Percentiles rank a stretch among this genome's conserved stretches.
Evolutionary conservation across 2,329 filamentous ascomycete genomes (phyloP).

Genomic region (Akanthomyces muscarius): DNA sequence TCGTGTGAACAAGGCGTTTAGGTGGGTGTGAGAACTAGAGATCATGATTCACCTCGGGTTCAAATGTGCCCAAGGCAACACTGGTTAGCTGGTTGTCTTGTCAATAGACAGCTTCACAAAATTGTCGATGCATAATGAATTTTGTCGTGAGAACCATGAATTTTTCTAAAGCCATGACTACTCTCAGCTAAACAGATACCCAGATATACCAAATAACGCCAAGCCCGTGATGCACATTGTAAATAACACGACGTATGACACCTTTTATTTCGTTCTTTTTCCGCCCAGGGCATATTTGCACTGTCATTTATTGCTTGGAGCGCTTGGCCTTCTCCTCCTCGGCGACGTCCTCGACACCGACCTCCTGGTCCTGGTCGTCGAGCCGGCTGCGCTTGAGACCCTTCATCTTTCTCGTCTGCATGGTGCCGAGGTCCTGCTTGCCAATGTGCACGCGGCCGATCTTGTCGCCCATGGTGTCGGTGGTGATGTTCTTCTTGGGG

Average conservation of each 20-base stretch:
- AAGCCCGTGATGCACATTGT: conserved; percentile 12
- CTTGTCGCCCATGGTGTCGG: conserved; percentile 92
- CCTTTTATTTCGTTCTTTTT: neutral
- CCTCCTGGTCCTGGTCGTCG: conserved; percentile 43
- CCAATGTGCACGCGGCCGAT: conserved; percentile 87
- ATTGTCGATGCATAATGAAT: neutral
- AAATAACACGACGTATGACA: neutral
- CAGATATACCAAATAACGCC: conserved; percentile 16
- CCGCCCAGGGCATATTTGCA: neutral
- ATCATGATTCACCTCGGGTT: neutral
- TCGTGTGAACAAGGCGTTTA: neutral
- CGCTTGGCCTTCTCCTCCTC: conserved; percentile 37
- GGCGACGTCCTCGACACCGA: conserved; percentile 36
- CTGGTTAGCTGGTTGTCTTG: neutral
- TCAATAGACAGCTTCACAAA: neutral
- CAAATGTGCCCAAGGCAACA: neutral
- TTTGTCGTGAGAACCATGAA: neutral
- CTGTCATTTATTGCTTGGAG: conserved; percentile 29
- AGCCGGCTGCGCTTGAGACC: conserved; percentile 81
- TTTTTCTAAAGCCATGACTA: neutral
- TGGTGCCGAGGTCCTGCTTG: conserved; percentile 77
- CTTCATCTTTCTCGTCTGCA: conserved; percentile 99
- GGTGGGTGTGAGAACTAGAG: too few relatives aligned
- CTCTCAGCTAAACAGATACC: neutral
- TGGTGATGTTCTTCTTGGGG: conserved; percentile 95